Evolutionary conservation across 371 early-diverging fungal genomes (phyloP), one percentile per base, ranked within the genome.

Genomic region (Mucor velutinosus): DNA sequence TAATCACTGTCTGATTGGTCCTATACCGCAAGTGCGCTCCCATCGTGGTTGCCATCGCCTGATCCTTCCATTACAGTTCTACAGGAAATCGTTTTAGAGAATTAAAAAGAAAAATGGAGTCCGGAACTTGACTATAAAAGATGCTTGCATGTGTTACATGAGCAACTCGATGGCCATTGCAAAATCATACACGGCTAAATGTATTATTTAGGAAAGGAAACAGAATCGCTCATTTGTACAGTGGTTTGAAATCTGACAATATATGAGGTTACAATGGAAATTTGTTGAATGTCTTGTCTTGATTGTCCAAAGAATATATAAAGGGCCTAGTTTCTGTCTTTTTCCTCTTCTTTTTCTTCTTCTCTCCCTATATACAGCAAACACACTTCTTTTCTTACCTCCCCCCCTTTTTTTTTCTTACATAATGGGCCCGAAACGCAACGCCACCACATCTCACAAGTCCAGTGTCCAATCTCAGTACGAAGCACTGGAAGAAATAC

Each of bases 401-500:
- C 35, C 35, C 14, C 37, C 14, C 14, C 3, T 37, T 37, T 37
- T 37, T 37, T 37, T 7, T 33, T 33, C 11, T 37, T 37, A 37
- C 37, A 41, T 41, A 17, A 41, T 47, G 47, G 19, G 21, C 21
- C 21, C 47, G 21, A 47, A 47, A 21, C 19, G 19, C n/a, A 47
- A 21, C 47, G 21, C 47, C n/a, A n/a, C 11, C 47, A 21, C 19
- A 21, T 8, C 19, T 12, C 10, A 35, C 45, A n/a, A 45, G 12
- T 4, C 35, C 17, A 41, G 41, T 19, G 21, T 47, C 47, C 47
- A 55, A 17, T 55, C 55, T 4, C 67, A 55, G 64, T 60, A 55
- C 14, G 30, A 60, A 23, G 58, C 63, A 47, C 15, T 71, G 30
- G 56, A 67, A 25, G 14, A 51, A 53, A 30, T 71, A 21, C 67